Evolutionary conservation across 2,329 filamentous ascomycete species (phyloP).

Genomic region (Paraconiothyrium brasiliense): DNA sequence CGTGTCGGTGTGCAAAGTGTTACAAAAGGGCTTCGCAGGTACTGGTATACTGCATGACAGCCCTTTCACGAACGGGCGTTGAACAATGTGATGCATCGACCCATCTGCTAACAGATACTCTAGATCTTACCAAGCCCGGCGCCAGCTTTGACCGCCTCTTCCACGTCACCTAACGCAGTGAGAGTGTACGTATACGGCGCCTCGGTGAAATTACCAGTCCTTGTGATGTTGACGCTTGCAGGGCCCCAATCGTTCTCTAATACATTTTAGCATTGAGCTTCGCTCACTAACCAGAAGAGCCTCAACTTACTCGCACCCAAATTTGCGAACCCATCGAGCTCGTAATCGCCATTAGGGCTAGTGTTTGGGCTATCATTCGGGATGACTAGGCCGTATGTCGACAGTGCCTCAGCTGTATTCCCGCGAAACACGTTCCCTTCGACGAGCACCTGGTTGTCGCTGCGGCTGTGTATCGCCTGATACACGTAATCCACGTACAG

Average conservation of each 20-base stretch:
- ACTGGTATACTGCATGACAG: neutral
- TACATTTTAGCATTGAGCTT: conserved; percentile 11
- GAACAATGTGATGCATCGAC: neutral
- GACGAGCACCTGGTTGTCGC: conserved; percentile 56
- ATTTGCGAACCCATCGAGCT: conserved; percentile 65
- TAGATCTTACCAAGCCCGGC: conserved; percentile 58
- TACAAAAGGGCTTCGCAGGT: neutral
- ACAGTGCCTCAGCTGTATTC: conserved; percentile 60
- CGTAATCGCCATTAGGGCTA: conserved; percentile 62
- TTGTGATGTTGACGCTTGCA: conserved; percentile 62
- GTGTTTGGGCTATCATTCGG: conserved; percentile 65
- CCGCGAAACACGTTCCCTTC: conserved; percentile 59
- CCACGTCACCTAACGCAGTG: conserved; percentile 57
- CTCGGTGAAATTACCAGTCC: conserved; percentile 59
- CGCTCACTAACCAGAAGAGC: neutral
- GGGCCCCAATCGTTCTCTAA: conserved; percentile 60
- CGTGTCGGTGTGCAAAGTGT: neutral
- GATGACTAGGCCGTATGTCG: conserved; percentile 65
- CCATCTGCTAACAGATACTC: neutral
- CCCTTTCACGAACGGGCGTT: neutral
- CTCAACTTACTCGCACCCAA: conserved; percentile 60
- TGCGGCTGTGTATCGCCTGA: conserved; percentile 56
- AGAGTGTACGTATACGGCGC: conserved; percentile 61
- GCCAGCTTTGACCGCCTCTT: conserved; percentile 54
- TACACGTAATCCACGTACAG: conserved; percentile 50